A percentile compares a stretch with the other conserved stretches of the same genome.
phyloP scores from a whole-genome alignment of 192 early-diverging fungal species.

The Gryganskiella cystojenkinii region DNA sequence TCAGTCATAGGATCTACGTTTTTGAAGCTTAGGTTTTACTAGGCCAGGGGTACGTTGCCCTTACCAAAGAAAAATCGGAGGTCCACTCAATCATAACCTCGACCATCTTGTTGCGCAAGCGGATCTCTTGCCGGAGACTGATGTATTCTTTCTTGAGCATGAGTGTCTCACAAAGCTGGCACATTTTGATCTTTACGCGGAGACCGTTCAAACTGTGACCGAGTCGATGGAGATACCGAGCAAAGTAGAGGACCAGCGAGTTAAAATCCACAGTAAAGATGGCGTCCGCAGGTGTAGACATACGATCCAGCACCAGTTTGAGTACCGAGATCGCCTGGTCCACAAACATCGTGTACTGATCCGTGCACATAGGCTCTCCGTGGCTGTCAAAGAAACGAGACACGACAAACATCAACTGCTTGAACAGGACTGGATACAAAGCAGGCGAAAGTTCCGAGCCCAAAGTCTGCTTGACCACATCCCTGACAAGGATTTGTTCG shows the following conservation, averaged over 20 bases:
- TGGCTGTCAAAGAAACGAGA: slow-evolving; percentile 68
- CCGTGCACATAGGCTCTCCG: slow-evolving; percentile 64
- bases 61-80: slow-evolving; percentile 72
- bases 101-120: slow-evolving; percentile 75
- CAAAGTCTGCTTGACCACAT: slow-evolving; percentile 83
- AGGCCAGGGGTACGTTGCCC: not conserved
- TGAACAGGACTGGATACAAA: slow-evolving; percentile 72
- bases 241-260: slow-evolving; percentile 70
- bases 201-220: slow-evolving; percentile 64
- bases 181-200: slow-evolving; percentile 80
- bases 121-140: slow-evolving; percentile 77
- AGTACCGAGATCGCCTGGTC: slow-evolving; percentile 80
- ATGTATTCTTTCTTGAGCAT: slow-evolving; percentile 80
- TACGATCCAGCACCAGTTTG: slow-evolving; percentile 78
- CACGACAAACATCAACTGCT: slow-evolving; percentile 66
- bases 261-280: slow-evolving; percentile 78
- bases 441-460: slow-evolving; percentile 75
- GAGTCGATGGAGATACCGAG: slow-evolving; percentile 77
- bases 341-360: slow-evolving; percentile 76
- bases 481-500: slow-evolving; percentile 81
- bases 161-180: slow-evolving; percentile 78
- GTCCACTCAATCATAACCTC: slow-evolving; percentile 85
- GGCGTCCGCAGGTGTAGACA: slow-evolving; percentile 66
- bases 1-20: not conserved
- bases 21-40: no score